A percentile compares a stretch with the other conserved stretches of the same genome.
These are phyloP conservation scores for Leccinum pseudoinsigne DNA, from an alignment of 1,284 basidiomycete species.

Conservation along the genomic window DNA sequence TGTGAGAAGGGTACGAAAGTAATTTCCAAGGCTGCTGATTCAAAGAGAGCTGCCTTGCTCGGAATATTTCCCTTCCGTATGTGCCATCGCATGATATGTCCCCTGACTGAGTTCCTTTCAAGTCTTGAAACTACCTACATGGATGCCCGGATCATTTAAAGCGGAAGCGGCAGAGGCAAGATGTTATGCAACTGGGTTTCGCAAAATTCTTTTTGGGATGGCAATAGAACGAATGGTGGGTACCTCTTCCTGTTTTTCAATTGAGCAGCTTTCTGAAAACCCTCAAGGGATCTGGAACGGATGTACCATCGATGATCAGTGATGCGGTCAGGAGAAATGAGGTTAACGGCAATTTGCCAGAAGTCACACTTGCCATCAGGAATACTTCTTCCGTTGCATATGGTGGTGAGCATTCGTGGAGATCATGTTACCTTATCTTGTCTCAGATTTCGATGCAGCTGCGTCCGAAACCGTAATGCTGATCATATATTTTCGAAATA, in stretches of 20 bases:
- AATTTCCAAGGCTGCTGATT: constrained; percentile 20
- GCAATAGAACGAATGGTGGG: constrained; percentile 26
- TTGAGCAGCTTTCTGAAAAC: not conserved
- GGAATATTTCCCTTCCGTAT: constrained; percentile 27
- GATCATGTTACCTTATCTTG: not conserved
- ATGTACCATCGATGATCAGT: constrained; percentile 23
- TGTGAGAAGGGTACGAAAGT: constrained; percentile 24
- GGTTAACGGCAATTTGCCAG: constrained; percentile 16
- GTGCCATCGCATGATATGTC: constrained; percentile 7
- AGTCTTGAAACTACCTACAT: constrained; percentile 28
- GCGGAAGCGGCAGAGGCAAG: constrained; percentile 20
- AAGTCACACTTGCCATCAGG: constrained; percentile 21
- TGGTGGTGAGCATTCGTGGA: constrained; percentile 20
- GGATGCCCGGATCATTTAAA: constrained; percentile 30
- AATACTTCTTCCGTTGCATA: constrained; percentile 28
- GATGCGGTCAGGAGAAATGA: constrained; percentile 24
- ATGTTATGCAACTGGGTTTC: constrained; percentile 22
- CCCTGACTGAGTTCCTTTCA: constrained; percentile 4
- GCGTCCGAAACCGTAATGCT: constrained; percentile 27
- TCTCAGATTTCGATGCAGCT: constrained; percentile 16
- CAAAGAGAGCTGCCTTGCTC: constrained; percentile 28
- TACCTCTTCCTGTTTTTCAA: not conserved
- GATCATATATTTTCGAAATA: not conserved
- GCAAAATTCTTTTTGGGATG: constrained; percentile 24
- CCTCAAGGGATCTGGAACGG: constrained; percentile 18